Conservation (phyloP, 345 rosid genomes). For the Orychophragmus violaceus region DNA sequence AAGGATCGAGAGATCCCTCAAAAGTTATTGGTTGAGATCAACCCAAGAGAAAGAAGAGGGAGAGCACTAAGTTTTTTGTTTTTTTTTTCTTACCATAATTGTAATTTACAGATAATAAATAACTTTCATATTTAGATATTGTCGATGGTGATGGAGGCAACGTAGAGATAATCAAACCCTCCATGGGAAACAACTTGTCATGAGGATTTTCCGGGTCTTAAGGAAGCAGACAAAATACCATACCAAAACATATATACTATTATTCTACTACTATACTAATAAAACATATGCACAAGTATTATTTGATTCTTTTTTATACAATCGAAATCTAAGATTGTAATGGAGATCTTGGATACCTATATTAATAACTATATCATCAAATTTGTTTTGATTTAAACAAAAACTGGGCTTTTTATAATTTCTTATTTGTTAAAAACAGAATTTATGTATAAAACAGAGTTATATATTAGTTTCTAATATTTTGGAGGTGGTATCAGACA, state of each 20-base stretch:
- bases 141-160: slow-evolving; percentile 31
- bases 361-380: neutral
- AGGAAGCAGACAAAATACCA: slow-evolving; percentile 19
- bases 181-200: slow-evolving; percentile 25
- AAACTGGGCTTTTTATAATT: too few species aligned
- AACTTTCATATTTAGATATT: slow-evolving; percentile 15
- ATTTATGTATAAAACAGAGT: too few species aligned
- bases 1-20: slow-evolving; percentile 6
- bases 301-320: neutral
- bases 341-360: neutral
- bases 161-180: slow-evolving; percentile 29
- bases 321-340: neutral
- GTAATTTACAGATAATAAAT: slow-evolving; percentile 20
- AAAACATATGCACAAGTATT: neutral
- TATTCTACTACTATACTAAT: neutral
- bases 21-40: slow-evolving; percentile 22
- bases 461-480: too few species aligned
- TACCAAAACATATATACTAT: neutral
- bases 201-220: slow-evolving; percentile 21
- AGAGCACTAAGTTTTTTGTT: slow-evolving; percentile 31
- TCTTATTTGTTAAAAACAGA: too few species aligned
- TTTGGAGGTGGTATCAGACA: too few species aligned
- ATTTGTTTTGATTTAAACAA: too few species aligned
- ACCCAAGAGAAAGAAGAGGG: slow-evolving; percentile 32
- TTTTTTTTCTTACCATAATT: neutral